Evolutionary conservation across 106 monocot genomes (phyloP), one percentile per base, ranked within the genome.

Genomic region (Allium sativum): DNA sequence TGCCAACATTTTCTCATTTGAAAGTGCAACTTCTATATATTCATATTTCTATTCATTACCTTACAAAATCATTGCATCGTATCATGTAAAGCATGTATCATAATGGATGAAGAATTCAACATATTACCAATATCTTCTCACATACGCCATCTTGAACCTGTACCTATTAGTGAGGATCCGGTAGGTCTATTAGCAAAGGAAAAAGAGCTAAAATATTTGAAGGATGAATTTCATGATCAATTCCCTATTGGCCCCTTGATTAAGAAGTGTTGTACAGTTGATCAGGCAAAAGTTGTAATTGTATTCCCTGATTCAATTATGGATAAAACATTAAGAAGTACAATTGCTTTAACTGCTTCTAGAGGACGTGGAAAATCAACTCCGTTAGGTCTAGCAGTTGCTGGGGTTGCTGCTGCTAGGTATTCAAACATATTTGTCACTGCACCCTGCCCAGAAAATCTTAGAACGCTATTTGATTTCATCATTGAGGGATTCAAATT

Each of bases 301-400:
- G 81, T 80, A 48, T 98, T 98, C 51, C 79, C 92, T 50, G 82
- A 91, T 78, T 84, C 96, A 42, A 70, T 98, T 45, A 67, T 91
- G 52, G 88, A 88, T 48, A 98, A 98, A 48, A 81, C 87, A 60
- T 79, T 92, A 53, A 77, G 80, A 78, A 78, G 80, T 66, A 92
- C 79, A 21, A 80, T 98, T 67, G 96, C 96, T 45, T 75, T 98
- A 42, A 86, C 74, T 69, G 96, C 96, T 75, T 73, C 87, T 55
- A 87, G 96, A 44, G 96, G 96, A 57, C 91, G 96, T 48, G 96
- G 96, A 4, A 98, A 98, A 77, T 98, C 96, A 46, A 91, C 96
- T 73, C 84, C 96, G 20, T 75, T 98, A 52, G 96, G 96, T 59
- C 96, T 98, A 74, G 81, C 96, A 68, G 74, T 98, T 71, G 84